Conservation (phyloP, 1,284 basidiomycete species). For the Papiliotrema terrestris region DNA sequence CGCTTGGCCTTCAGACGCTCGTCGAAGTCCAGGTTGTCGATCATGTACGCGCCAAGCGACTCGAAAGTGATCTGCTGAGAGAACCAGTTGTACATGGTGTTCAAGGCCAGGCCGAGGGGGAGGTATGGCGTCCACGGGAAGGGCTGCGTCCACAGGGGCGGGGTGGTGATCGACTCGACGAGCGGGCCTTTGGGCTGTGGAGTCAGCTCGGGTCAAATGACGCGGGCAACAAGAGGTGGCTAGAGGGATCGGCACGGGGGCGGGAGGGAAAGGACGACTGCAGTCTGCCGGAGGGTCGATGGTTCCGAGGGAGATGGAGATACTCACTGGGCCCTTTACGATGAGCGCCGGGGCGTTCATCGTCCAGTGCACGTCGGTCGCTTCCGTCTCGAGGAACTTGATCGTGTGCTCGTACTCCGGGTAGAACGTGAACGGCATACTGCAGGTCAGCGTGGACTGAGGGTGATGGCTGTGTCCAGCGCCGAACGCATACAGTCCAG, state of each 20-base stretch:
- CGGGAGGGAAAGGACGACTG: too few relatives aligned
- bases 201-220: background rate
- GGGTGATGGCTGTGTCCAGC: too few relatives aligned
- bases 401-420: constrained; percentile 5
- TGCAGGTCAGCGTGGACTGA: background rate
- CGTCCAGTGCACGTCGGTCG: constrained; percentile 6
- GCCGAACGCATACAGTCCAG: too few relatives aligned
- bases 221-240: too few relatives aligned
- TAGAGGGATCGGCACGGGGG: too few relatives aligned
- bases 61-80: constrained; percentile 4
- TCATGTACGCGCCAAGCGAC: constrained; percentile 7
- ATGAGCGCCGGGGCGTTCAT: constrained; percentile 9
- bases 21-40: constrained; percentile 4
- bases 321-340: constrained; percentile 3
- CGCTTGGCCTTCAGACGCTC: constrained; percentile 4
- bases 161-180: constrained; percentile 2
- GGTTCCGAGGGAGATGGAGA: too few relatives aligned
- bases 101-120: constrained; percentile 4
- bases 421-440: constrained; percentile 12
- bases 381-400: background rate
- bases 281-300: too few relatives aligned
- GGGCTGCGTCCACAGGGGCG: constrained; percentile 2
- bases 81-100: constrained; percentile 12
- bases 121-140: constrained; percentile 1
- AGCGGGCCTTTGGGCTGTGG: background rate